Evolutionary conservation across 352 stramenopile genomes (phyloP), one percentile per base, ranked within the genome.

Genomic region (Phytopythium delawarense): DNA sequence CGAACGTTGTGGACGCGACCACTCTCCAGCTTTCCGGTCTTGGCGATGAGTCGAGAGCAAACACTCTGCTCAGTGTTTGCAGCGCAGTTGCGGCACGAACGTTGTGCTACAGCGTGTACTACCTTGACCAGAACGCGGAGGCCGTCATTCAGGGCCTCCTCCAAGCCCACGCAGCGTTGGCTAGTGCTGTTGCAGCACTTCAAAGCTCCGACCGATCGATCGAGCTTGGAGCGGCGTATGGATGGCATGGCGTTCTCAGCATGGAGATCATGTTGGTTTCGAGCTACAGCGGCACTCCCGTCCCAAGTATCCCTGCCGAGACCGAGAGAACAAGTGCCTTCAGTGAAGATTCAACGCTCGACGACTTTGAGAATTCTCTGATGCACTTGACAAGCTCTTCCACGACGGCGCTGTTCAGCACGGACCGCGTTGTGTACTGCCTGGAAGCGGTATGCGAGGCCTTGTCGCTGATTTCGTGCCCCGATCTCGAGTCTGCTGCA

Each of bases 361-460:
- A 21, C 16, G 81, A 88, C 52, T 72, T 89, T 40, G 69, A 85
- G 32, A 54, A 69, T 8, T 89, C 76, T 34, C 65, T 91, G 48
- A 61, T 55, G 49, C 70, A 64, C 21, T 83, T 74, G 70, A 25
- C 60, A 7, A 23, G 56, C 37, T 12, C 39, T 18, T 30, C 42
- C 53, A 39, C 57, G 50, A 15, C 52, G 67, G 64, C 1, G 55
- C 69, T 51, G 9, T 89, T 87, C 39, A 70, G 87, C 60, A 25
- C 13, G 23, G 23, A 64, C 37, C 67, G 63, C 20, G 39, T 74
- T 32, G 32, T 71, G 23, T 50, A 44, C 39, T 88, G 80, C 45
- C 68, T 92, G 59, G 72, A 84, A 65, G 73, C 75, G 7, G 59
- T 87, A 1, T 86, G 75, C 62, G 78, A 79, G 55, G 70, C 77